Conservation (phyloP, 2,329 filamentous ascomycete species). For the Fusarium graminum region DNA sequence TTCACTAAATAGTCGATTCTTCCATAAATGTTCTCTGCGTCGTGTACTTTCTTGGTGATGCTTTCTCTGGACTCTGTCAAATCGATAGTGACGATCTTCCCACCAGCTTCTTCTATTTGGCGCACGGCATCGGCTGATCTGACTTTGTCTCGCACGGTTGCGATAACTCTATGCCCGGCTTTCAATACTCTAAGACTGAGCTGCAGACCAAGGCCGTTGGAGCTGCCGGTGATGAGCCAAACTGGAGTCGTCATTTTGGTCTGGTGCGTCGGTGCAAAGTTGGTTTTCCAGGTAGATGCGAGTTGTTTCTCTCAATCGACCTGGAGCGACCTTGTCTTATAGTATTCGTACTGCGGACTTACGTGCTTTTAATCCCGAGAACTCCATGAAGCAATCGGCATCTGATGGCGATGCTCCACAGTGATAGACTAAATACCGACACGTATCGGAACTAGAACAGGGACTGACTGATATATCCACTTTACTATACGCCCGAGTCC, state of each 20-base stretch:
- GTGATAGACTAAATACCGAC: slow-evolving; percentile 14
- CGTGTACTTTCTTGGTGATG: slow-evolving; percentile 44
- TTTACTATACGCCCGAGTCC: neutral
- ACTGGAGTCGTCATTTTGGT: slow-evolving; percentile 41
- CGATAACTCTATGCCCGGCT: slow-evolving; percentile 40
- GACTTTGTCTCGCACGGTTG: slow-evolving; percentile 34
- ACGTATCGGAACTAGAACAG: slow-evolving; percentile 15
- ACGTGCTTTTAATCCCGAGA: slow-evolving; percentile 22
- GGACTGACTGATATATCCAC: neutral
- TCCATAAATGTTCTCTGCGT: slow-evolving; percentile 47
- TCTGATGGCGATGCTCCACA: slow-evolving; percentile 4
- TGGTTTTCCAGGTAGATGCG: neutral
- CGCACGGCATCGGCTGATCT: slow-evolving; percentile 36
- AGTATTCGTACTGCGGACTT: slow-evolving; percentile 25
- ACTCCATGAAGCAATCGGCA: neutral
- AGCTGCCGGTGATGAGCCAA: slow-evolving; percentile 46
- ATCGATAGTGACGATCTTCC: slow-evolving; percentile 50
- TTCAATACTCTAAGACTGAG: slow-evolving; percentile 37
- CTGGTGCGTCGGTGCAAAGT: neutral
- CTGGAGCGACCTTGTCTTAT: slow-evolving; percentile 6
- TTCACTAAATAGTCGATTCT: slow-evolving; percentile 66
- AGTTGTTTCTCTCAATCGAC: no score
- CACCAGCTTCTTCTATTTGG: slow-evolving; percentile 44
- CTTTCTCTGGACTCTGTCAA: slow-evolving; percentile 44
- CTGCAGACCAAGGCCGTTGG: slow-evolving; percentile 44